Conservation (phyloP, 768 basidiomycete species). For the Xerocomus potaroensis region DNA sequence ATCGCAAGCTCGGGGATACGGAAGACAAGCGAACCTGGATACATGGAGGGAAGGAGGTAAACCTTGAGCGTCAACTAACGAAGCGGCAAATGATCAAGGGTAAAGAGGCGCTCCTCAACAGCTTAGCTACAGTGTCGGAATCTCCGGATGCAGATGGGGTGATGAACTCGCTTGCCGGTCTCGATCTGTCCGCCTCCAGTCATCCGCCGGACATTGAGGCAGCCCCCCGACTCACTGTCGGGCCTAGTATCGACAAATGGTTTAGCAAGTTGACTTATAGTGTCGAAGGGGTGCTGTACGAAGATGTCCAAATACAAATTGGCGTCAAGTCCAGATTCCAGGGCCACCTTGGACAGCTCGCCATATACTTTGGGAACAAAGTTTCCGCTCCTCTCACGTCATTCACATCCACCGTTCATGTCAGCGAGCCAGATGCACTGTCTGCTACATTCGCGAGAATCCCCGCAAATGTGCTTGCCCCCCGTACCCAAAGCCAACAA, state of each 20-base stretch:
- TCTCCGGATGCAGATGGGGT: constrained; percentile 47
- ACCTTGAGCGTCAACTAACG: constrained; percentile 66
- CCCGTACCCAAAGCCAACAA: constrained; percentile 89
- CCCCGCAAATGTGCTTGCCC: constrained; percentile 73
- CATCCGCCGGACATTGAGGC: constrained; percentile 15
- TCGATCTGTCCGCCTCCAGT: constrained; percentile 53
- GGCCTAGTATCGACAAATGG: constrained; percentile 84
- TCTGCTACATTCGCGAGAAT: constrained; percentile 87
- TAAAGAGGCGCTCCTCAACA: constrained; percentile 32
- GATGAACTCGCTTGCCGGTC: constrained; percentile 74
- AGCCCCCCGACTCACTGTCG: constrained; percentile 53
- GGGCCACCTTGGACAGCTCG: constrained; percentile 88
- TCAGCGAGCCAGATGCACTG: constrained; percentile 70
- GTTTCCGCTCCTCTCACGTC: constrained; percentile 82
- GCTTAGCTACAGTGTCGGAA: constrained; percentile 34
- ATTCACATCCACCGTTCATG: constrained; percentile 79
- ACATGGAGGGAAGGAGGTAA: constrained; percentile 91
- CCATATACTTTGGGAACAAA: constrained; percentile 96
- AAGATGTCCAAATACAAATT: constrained; percentile 93
- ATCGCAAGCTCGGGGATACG: constrained; percentile 88
- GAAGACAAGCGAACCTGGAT: constrained; percentile 95
- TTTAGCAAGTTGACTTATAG: constrained; percentile 77
- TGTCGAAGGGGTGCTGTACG: constrained; percentile 88
- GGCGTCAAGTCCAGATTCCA: constrained; percentile 97
- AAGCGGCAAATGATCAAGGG: constrained; percentile 46